A percentile compares a stretch with the other conserved stretches of the same genome.
Evolutionary conservation across 1,284 basidiomycete species (phyloP).

Genomic region (Pseudozyma sp.): DNA sequence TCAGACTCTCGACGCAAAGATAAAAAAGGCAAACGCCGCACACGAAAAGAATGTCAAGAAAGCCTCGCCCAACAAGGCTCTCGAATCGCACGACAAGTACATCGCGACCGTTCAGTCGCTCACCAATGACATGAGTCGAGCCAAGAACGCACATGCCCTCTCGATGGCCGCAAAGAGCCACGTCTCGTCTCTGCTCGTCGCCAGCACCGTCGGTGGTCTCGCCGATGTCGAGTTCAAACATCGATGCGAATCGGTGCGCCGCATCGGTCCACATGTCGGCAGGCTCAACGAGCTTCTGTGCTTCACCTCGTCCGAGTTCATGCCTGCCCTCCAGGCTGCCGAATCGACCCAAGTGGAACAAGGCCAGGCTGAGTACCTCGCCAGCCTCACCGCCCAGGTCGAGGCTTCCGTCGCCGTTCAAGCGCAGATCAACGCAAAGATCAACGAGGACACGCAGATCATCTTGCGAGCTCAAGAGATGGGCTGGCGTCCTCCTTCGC

Average conservation of each 20-base stretch:
- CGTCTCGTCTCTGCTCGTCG: conserved; percentile 48
- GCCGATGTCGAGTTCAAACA: conserved; percentile 63
- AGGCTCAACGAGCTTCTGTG: conserved; percentile 57
- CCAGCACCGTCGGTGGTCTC: conserved; percentile 57
- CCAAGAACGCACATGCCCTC: conserved; percentile 52
- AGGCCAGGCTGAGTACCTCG: conserved; percentile 51
- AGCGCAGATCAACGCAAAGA: conserved; percentile 48
- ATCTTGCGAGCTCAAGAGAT: conserved; percentile 51
- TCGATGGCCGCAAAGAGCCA: conserved; percentile 60
- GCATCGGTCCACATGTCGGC: conserved; percentile 57
- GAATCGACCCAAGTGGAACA: conserved; percentile 54
- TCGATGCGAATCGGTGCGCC: conserved; percentile 61
- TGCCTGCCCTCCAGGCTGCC: conserved; percentile 59
- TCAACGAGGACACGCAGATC: conserved; percentile 45
- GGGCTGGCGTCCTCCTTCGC: conserved; percentile 55
- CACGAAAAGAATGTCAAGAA: conserved; percentile 65
- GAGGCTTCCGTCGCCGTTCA: conserved; percentile 38
- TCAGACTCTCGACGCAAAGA: conserved; percentile 59
- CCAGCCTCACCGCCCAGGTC: conserved; percentile 44
- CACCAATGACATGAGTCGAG: conserved; percentile 58
- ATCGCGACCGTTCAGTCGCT: conserved; percentile 56
- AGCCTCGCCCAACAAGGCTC: conserved; percentile 37
- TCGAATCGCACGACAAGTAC: conserved; percentile 66
- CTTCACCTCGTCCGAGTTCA: conserved; percentile 59
- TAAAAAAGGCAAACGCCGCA: conserved; percentile 64